Conservation (phyloP, 768 basidiomycete species). For the Boletus eberwhitei region DNA sequence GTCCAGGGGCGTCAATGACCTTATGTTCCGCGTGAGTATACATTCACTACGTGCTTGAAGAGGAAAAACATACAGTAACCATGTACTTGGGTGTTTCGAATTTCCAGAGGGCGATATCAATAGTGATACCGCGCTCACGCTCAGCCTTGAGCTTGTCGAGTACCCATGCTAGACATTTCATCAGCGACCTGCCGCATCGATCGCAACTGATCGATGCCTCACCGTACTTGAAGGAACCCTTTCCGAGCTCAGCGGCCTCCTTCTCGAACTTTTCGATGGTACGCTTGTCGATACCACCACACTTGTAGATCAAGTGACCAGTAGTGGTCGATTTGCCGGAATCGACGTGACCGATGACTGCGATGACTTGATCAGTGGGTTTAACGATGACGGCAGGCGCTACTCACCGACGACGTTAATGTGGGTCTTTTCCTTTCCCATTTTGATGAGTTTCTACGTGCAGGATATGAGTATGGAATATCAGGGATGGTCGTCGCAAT, state of each 20-base stretch:
- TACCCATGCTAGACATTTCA: constrained; percentile 79
- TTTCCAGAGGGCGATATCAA: constrained; percentile 99
- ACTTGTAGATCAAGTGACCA: constrained; percentile 99
- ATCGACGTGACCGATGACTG: constrained; percentile 99
- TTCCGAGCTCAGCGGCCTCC: constrained; percentile 99
- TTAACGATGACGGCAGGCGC: constrained; percentile 15
- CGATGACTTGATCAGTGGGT: constrained; percentile 30
- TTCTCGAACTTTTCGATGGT: constrained; percentile 99
- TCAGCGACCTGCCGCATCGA: constrained; percentile 19
- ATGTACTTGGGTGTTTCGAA: constrained; percentile 99
- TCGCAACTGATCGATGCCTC: constrained; percentile 32
- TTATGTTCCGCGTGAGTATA: constrained; percentile 28
- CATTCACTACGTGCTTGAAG: background rate
- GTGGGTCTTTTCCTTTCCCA: constrained; percentile 96
- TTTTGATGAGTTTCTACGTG: constrained; percentile 57
- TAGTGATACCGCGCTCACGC: constrained; percentile 99
- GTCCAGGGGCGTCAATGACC: constrained; percentile 99
- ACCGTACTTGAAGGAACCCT: constrained; percentile 99
- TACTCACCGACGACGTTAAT: constrained; percentile 94
- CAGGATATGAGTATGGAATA: constrained; percentile 12
- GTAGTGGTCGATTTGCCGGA: constrained; percentile 99
- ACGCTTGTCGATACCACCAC: constrained; percentile 99
- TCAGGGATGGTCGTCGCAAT: constrained; percentile 15
- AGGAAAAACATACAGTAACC: constrained; percentile 67
- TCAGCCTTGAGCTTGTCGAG: constrained; percentile 99